A percentile compares a stretch with the other conserved stretches of the same genome.
phyloP scores from a whole-genome alignment of 345 rosid species.

The Rhizophora apiculata region DNA sequence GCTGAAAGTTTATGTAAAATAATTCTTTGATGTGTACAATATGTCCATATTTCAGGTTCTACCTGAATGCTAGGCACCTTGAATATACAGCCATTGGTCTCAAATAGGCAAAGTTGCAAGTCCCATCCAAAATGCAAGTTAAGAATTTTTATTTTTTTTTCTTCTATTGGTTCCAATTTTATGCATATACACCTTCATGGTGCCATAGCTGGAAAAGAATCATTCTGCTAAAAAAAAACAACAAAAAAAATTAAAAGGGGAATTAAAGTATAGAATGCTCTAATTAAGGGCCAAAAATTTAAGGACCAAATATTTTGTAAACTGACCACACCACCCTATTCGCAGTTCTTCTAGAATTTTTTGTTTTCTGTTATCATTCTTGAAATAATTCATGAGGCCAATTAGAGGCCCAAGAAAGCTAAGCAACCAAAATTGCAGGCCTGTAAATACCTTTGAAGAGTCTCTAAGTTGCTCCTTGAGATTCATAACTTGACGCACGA shows the following conservation, averaged over 20 bases:
- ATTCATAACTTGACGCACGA: constrained; percentile 89
- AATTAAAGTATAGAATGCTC: not conserved
- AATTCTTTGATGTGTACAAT: no score
- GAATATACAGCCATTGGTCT: no score
- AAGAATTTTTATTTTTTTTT: no score
- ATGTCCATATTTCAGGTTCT: no score
- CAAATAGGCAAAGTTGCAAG: no score
- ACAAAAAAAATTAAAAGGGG: not conserved
- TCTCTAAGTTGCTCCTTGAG: constrained; percentile 76
- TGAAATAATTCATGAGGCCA: not conserved
- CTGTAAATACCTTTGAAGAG: constrained; percentile 68
- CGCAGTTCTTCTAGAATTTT: no score
- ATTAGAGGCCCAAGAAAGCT: not conserved
- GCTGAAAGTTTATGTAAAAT: no score
- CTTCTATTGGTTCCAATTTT: no score
- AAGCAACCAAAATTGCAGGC: constrained; percentile 2
- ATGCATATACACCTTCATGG: not conserved
- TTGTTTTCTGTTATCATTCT: not conserved
- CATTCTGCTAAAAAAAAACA: not conserved
- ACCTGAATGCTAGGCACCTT: no score
- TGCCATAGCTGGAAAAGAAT: not conserved
- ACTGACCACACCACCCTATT: no score
- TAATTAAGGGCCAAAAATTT: not conserved
- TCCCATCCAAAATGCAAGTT: no score
- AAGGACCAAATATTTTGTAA: no score